Conservation (phyloP, 768 basidiomycete species). For the Chiua virens region DNA sequence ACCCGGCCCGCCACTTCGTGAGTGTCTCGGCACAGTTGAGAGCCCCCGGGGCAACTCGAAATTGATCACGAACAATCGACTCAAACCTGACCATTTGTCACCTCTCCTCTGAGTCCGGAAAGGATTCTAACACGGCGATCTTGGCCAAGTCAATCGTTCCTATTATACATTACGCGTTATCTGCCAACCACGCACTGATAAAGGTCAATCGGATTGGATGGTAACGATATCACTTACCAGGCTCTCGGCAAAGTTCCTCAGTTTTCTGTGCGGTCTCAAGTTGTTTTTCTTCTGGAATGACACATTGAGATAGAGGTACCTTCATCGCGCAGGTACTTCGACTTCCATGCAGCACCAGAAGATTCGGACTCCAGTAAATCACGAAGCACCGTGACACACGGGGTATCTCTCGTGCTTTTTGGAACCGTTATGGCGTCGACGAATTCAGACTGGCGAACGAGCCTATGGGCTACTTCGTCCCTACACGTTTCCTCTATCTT, state of each 20-base stretch:
- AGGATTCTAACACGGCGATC: constrained; percentile 27
- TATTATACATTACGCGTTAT: constrained; percentile 20
- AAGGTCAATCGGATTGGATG: constrained; percentile 68
- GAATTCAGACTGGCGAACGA: constrained; percentile 52
- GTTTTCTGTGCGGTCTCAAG: constrained; percentile 40
- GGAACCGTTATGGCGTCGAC: constrained; percentile 54
- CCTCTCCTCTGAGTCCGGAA: constrained; percentile 34
- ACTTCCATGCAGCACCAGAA: constrained; percentile 56
- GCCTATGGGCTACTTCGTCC: constrained; percentile 64
- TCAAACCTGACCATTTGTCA: constrained; percentile 42
- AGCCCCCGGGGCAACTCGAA: no score
- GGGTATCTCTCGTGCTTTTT: constrained; percentile 71
- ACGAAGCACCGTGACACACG: constrained; percentile 53
- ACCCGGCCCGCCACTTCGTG: no score
- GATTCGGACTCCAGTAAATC: constrained; percentile 33
- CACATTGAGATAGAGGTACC: background rate
- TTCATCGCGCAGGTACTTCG: constrained; percentile 64
- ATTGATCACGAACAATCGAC: no score
- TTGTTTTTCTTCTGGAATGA: background rate
- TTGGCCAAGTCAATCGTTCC: constrained; percentile 26
- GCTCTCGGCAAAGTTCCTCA: constrained; percentile 45
- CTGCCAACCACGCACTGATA: constrained; percentile 51
- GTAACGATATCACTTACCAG: constrained; percentile 74
- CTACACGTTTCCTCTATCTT: constrained; percentile 52
- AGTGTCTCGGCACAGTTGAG: no score